A percentile compares a stretch with the other conserved stretches of the same genome.
Conservation (phyloP, 768 basidiomycete species). For the Boletus rex-veris region DNA sequence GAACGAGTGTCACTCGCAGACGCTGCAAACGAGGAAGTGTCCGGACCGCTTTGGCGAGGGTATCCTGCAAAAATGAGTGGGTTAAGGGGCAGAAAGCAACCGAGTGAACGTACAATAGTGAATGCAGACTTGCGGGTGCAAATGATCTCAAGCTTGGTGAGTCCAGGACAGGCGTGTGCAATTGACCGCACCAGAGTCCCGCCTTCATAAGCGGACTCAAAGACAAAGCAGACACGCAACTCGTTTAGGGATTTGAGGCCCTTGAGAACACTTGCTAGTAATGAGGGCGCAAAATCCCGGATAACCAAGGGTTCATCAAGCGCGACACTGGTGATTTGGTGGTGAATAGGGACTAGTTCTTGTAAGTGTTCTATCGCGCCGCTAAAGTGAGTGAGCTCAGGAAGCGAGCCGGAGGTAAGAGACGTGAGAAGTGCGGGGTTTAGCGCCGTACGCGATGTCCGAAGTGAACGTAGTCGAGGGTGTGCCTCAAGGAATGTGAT, state of each 20-base stretch:
- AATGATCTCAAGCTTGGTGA: conserved; percentile 61
- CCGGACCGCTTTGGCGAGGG: conserved; percentile 59
- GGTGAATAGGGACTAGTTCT: conserved; percentile 47
- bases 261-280: conserved; percentile 57
- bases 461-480: conserved; percentile 46
- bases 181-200: conserved; percentile 66
- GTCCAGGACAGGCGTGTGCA: conserved; percentile 59
- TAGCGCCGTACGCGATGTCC: conserved; percentile 50
- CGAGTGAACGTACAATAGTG: conserved; percentile 49
- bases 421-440: conserved; percentile 51
- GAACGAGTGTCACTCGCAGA: conserved; percentile 62
- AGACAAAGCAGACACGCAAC: conserved; percentile 61
- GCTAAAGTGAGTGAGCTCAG: conserved; percentile 53
- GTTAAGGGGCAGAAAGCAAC: background rate
- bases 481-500: conserved; percentile 68
- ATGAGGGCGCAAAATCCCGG: conserved; percentile 62
- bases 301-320: conserved; percentile 66
- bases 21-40: conserved; percentile 61
- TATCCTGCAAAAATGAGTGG: conserved; percentile 17
- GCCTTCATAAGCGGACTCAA: conserved; percentile 74
- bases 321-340: conserved; percentile 50
- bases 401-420: conserved; percentile 45
- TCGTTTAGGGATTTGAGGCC: conserved; percentile 52
- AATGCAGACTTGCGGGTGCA: conserved; percentile 70
- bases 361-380: conserved; percentile 69